Evolutionary conservation across 1,139 yeast genomes (phyloP).

Genomic region (Hansenula sp.): DNA sequence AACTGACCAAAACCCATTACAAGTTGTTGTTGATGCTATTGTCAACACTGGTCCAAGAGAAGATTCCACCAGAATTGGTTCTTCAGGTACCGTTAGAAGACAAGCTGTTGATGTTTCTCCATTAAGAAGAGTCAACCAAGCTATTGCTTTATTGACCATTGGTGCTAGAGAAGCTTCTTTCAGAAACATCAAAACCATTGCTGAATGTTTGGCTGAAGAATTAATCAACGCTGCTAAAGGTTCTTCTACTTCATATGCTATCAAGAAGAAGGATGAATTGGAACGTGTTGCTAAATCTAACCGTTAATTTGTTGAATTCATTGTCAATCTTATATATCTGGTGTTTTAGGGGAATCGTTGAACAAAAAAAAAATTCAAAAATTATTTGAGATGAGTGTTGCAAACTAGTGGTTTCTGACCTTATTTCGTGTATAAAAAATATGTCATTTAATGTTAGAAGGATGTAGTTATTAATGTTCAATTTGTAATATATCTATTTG

Average conservation of each 20-base stretch:
- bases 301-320: constrained; percentile 62
- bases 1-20: constrained; percentile 99
- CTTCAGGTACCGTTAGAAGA: constrained; percentile 99
- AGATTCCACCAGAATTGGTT: constrained; percentile 99
- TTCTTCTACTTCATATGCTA: constrained; percentile 99
- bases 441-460: not conserved
- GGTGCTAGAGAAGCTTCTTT: constrained; percentile 99
- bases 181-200: constrained; percentile 99
- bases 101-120: constrained; percentile 99
- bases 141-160: constrained; percentile 94
- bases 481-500: too few species aligned
- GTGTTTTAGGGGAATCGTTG: not conserved
- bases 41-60: constrained; percentile 99
- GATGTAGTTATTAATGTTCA: too few species aligned
- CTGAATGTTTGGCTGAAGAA: constrained; percentile 99
- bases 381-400: not conserved
- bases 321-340: not conserved
- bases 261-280: constrained; percentile 99
- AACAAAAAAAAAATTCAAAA: not conserved
- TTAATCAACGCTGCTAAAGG: constrained; percentile 99
- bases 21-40: constrained; percentile 98
- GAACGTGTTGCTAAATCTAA: constrained; percentile 99
- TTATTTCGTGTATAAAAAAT: not conserved
- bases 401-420: too few species aligned
- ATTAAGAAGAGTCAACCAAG: constrained; percentile 99